phyloP scores from a whole-genome alignment of 495 filamentous ascomycete species.

The Penicillium dipodomyicola region DNA sequence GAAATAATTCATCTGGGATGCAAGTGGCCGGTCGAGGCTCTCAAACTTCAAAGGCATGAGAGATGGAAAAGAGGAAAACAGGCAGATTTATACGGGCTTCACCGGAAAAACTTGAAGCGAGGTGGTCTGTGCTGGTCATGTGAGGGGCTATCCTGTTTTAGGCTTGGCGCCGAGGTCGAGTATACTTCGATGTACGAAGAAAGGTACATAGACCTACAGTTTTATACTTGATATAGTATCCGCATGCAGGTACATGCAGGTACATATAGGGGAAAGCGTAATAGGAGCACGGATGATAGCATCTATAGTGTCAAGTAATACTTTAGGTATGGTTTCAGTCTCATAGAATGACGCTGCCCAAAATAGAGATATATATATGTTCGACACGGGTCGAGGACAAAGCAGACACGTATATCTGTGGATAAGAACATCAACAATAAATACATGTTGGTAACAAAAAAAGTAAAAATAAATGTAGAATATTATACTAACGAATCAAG shows the following conservation, averaged over 20 bases:
- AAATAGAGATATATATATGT: background rate
- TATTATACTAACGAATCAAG: background rate
- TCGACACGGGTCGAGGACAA: no score
- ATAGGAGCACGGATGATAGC: background rate
- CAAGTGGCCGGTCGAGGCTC: conserved; percentile 16
- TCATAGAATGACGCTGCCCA: background rate
- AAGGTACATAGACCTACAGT: background rate
- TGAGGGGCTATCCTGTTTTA: conserved; percentile 20
- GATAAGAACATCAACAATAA: no score
- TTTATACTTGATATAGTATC: background rate
- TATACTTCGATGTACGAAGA: background rate
- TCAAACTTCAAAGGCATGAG: conserved; percentile 14
- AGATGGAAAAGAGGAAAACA: conserved; percentile 16
- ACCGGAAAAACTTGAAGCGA: conserved; percentile 42
- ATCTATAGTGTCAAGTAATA: background rate
- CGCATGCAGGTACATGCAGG: background rate
- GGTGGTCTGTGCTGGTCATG: conserved; percentile 39
- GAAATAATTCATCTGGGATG: conserved; percentile 16
- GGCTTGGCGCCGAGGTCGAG: conserved; percentile 5
- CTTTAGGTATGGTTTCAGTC: no score
- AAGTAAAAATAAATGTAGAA: no score
- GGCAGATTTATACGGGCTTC: conserved; percentile 21
- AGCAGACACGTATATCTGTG: no score
- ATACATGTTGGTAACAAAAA: no score
- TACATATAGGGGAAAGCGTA: background rate